These are phyloP conservation scores for Zizania palustris DNA, from an alignment of 202 grass and related monocot species.

Conservation along the genomic window DNA sequence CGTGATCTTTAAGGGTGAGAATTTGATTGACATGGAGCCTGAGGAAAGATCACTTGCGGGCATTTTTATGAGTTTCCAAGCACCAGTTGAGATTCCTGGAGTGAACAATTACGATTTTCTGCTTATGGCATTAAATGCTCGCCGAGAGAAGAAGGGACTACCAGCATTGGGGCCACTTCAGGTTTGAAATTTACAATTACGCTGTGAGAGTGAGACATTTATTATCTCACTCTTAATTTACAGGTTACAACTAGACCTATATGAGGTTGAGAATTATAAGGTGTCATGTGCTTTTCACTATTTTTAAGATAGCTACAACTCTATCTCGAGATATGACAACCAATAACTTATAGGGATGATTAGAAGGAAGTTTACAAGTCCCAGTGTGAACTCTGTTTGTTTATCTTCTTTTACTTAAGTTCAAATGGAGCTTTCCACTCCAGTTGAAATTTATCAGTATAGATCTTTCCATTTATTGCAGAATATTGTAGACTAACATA, in stretches of 20 bases:
- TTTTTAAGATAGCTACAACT: slow-evolving; percentile 20
- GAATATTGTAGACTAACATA: neutral
- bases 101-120: slow-evolving; percentile 97
- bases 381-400: neutral
- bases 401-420: slow-evolving; percentile 3
- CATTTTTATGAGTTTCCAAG: slow-evolving; percentile 94
- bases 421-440: neutral
- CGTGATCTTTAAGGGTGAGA: slow-evolving; percentile 80
- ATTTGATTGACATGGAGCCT: slow-evolving; percentile 87
- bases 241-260: neutral
- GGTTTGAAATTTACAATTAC: slow-evolving; percentile 50
- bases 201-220: neutral
- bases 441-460: slow-evolving; percentile 5
- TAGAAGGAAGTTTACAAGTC: neutral
- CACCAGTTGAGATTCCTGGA: slow-evolving; percentile 88
- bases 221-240: neutral
- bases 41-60: slow-evolving; percentile 95
- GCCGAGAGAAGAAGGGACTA: slow-evolving; percentile 70
- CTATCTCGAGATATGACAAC: neutral
- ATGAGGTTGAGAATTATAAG: neutral
- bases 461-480: neutral
- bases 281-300: neutral
- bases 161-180: slow-evolving; percentile 71
- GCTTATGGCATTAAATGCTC: slow-evolving; percentile 88
- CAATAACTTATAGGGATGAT: neutral